These are phyloP conservation scores for Calonectria pseudoreteaudii DNA, from an alignment of 2,329 filamentous ascomycete species.

Conservation along the genomic window DNA sequence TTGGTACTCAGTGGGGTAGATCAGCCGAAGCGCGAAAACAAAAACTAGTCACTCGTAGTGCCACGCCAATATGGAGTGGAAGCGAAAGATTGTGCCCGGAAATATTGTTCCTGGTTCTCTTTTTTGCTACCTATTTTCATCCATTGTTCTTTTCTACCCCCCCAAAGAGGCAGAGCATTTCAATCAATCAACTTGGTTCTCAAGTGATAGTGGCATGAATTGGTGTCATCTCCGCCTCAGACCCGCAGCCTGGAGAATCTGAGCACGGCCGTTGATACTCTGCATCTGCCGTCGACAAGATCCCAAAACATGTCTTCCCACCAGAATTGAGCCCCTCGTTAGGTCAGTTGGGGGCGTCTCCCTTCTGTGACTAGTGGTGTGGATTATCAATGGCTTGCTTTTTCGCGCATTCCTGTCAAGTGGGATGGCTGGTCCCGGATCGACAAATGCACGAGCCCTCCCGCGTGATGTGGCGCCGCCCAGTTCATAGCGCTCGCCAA, in stretches of 20 bases:
- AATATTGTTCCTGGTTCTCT: background rate
- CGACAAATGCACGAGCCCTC: conserved; percentile 27
- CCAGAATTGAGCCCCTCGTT: background rate
- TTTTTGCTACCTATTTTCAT: too few species aligned
- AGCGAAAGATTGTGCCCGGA: background rate
- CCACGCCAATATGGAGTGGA: background rate
- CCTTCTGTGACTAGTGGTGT: conserved; percentile 9
- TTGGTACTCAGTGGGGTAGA: background rate
- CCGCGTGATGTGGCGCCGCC: conserved; percentile 25
- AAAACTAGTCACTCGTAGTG: background rate
- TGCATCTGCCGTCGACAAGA: background rate
- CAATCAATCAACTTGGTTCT: background rate
- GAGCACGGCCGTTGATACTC: background rate
- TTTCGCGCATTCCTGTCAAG: conserved; percentile 37
- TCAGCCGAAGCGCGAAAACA: background rate
- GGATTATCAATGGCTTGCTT: conserved; percentile 6
- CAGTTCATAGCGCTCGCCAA: background rate
- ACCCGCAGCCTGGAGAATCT: background rate
- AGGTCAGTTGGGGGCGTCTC: background rate
- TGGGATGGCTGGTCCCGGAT: conserved; percentile 14
- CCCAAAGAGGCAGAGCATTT: too few species aligned
- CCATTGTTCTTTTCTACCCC: background rate
- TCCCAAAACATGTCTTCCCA: background rate
- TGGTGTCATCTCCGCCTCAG: background rate
- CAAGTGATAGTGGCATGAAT: background rate